Evolutionary conservation across 1,284 basidiomycete species (phyloP), one percentile per base, ranked within the genome.

Genomic region (Ustilago tritici): DNA sequence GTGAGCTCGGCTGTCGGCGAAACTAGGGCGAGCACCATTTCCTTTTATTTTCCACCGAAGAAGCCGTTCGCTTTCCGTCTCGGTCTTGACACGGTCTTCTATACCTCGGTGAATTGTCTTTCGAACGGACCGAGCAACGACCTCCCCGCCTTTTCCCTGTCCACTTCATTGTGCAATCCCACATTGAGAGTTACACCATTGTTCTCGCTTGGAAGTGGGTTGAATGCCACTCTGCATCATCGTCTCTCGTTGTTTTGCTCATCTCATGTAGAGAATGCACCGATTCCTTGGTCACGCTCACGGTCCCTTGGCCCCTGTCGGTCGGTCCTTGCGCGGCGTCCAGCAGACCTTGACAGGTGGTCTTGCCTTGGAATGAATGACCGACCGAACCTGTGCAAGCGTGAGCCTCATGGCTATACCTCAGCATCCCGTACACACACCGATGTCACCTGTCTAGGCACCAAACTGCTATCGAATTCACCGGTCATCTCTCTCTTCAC

Each of bases 241-340:
- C 49, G 49, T 8, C 14, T 57, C 14, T n/a, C 31, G 17, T 34
- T 46, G 56, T 55, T 35, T 34, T 46, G 23, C 40, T 55, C 4
- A n/a, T 35, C 52, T 34, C n/a, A 19, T 14, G 40, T 6, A 6
- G 7, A 14, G 40, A 23, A 19, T 46, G 43, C 28, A 34, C 63
- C 49, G 34, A 54, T n/a, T 43, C 28, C 32, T 32, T 34, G 50
- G 56, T 53, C 19, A 38, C n/a, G 38, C 28, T 46, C 41, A 14
- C 55, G 23, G 23, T 28, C 23, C 17, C 40, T 19, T 46, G n/a
- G 7, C 43, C 47, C 34, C n/a, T 15, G n/a, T 23, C n/a, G 10
- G 47, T 72, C 70, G 70, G 70, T 60, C 56, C 64, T 66, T 66
- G 59, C 60, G 38, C 61, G 70, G 70, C 57, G 50, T 63, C 43